Evolutionary conservation across 305 asterid species (phyloP), one percentile per base, ranked within the genome.

Genomic region (Fraxinus nigra): DNA sequence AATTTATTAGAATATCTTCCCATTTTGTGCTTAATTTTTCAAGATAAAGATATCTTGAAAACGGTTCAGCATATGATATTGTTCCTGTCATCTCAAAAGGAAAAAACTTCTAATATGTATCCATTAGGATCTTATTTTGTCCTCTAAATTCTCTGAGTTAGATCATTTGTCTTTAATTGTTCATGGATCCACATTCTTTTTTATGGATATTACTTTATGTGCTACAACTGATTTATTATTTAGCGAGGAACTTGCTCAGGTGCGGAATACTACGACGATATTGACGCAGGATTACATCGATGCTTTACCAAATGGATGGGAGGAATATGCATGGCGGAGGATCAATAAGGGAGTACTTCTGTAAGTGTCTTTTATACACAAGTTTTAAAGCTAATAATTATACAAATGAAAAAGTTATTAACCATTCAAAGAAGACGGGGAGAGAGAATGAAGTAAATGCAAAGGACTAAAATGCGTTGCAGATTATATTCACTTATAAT

Each of bases 241-340:
- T 85, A 93, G 94, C 93, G 97, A 90, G 89, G 89, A 92, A 83
- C 83, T 90, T 93, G 84, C 89, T 89, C 95, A 96, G 99, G 96
- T 96, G 84, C 94, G 98, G 85, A 96, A 96, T 85, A 96, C 95
- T 89, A 96, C 97, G 69, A 91, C 98, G 22, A 75, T 96, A 87
- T 92, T 96, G 83, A 91, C 98, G 6, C 92, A 90, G 80, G 99
- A 97, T 87, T 97, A 87, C 87, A 92, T 97, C 83, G 99, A 94
- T 87, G 91, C 94, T 86, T 87, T 97, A 86, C 99, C 99, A 79
- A 90, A 91, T 83, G 99, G 99, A 84, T 97, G 99, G 98, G 95
- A 93, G 87, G 96, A 97, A 43, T 97, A 93, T 89, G 98, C 99
- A 78, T 94, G 98, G 99, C 88, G 30, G 86, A 94, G 99, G 91